phyloP scores from a whole-genome alignment of 371 early-diverging fungal genomes.

The Gilbertella persicaria region DNA sequence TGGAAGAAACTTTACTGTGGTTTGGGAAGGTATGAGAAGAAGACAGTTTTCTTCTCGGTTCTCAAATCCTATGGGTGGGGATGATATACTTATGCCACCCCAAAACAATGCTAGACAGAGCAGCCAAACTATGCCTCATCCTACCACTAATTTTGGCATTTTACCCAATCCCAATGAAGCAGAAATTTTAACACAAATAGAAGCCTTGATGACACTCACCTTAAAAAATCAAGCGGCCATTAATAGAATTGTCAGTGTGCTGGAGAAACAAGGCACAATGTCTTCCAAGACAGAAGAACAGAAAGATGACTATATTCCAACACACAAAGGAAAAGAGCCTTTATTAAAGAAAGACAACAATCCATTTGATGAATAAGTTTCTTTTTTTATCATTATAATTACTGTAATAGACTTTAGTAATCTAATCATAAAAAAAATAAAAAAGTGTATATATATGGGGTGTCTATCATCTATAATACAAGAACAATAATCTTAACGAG shows the following conservation, averaged over 20 bases:
- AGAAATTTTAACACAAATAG: slow-evolving; percentile 51
- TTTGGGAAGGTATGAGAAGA: slow-evolving; percentile 79
- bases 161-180: slow-evolving; percentile 26
- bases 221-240: slow-evolving; percentile 61
- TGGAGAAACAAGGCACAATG: slow-evolving; percentile 38
- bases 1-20: slow-evolving; percentile 84
- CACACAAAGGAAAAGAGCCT: slow-evolving; percentile 14
- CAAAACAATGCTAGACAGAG: background rate
- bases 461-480: slow-evolving; percentile 1
- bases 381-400: slow-evolving; percentile 6
- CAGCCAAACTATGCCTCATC: background rate
- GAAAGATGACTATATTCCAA: background rate
- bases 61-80: slow-evolving; percentile 7
- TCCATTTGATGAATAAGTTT: slow-evolving; percentile 11
- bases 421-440: too few species aligned
- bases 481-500: background rate
- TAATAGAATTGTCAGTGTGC: slow-evolving; percentile 44
- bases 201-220: slow-evolving; percentile 46
- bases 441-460: background rate
- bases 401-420: too few species aligned
- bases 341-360: slow-evolving; percentile 8
- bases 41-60: slow-evolving; percentile 9
- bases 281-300: background rate
- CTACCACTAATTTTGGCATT: slow-evolving; percentile 7
- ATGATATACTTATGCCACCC: background rate